A percentile compares a stretch with the other conserved stretches of the same genome.
Evolutionary conservation across 2,329 filamentous ascomycete species (phyloP).

Genomic region (Aureobasidium sp.): DNA sequence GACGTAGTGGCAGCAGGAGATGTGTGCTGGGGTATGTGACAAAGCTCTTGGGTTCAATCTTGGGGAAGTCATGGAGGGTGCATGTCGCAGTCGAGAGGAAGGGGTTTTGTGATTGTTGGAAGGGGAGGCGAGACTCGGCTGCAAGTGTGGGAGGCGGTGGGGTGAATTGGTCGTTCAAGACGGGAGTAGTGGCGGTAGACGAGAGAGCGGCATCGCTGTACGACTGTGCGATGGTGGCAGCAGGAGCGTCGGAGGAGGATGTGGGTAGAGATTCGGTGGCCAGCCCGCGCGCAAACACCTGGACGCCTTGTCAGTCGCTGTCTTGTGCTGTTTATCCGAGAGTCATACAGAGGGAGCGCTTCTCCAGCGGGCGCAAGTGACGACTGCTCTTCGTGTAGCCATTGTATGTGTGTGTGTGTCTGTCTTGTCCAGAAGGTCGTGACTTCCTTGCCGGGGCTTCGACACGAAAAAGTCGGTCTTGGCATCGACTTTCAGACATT

Average conservation of each 20-base stretch:
- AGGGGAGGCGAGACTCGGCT: conserved; percentile 16
- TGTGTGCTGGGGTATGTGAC: conserved; percentile 73
- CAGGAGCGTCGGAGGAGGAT: conserved; percentile 17
- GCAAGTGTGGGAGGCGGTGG: conserved; percentile 13
- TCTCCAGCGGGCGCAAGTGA: conserved; percentile 3
- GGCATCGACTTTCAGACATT: background rate
- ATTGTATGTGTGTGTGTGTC: background rate
- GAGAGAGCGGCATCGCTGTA: conserved; percentile 28
- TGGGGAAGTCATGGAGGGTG: conserved; percentile 85
- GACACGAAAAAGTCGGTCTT: conserved; percentile 10
- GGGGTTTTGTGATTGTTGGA: conserved; percentile 21
- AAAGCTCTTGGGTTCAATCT: conserved; percentile 72
- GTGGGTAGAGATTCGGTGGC: conserved; percentile 34
- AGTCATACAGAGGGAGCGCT: background rate
- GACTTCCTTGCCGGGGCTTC: background rate
- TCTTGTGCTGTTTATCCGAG: background rate
- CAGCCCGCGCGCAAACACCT: conserved; percentile 44
- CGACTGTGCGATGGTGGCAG: conserved; percentile 23
- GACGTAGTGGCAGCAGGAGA: conserved; percentile 76
- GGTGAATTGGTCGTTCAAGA: conserved; percentile 16
- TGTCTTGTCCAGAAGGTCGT: background rate
- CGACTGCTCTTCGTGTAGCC: conserved; percentile 7
- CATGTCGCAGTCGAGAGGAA: conserved; percentile 60
- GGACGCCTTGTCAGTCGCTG: background rate
- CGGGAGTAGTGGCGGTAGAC: conserved; percentile 21